Evolutionary conservation across 2,329 filamentous ascomycete species (phyloP).

Genomic region (Talaromyces sp.): DNA sequence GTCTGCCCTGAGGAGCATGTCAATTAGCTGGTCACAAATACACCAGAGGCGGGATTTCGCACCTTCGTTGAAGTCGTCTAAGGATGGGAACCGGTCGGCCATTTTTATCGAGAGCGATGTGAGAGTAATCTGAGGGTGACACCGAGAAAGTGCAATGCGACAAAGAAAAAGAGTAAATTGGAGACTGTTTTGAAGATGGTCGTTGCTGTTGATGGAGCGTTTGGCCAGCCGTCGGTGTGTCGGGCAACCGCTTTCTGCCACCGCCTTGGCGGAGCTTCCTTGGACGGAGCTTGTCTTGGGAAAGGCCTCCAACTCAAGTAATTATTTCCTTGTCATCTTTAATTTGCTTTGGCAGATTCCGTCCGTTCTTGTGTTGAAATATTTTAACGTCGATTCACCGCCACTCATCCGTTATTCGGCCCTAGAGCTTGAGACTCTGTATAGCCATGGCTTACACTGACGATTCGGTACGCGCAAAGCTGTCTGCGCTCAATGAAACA

Average conservation of each 20-base stretch:
- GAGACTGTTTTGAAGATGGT: background rate
- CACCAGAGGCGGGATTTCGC: constrained; percentile 12
- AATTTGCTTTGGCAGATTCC: background rate
- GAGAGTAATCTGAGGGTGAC: background rate
- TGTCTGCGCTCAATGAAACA: constrained; percentile 91
- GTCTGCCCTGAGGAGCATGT: constrained; percentile 28
- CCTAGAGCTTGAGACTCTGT: background rate
- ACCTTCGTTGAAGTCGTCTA: constrained; percentile 69
- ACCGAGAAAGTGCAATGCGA: background rate
- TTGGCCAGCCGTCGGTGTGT: background rate
- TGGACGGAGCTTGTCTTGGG: background rate
- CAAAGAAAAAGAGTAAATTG: background rate
- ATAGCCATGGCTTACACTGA: constrained; percentile 82
- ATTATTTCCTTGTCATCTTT: background rate
- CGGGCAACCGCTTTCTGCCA: constrained; percentile 9
- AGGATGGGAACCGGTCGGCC: constrained; percentile 72
- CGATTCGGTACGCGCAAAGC: constrained; percentile 89
- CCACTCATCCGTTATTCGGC: background rate
- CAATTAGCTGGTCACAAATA: constrained; percentile 18
- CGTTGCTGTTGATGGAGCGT: background rate
- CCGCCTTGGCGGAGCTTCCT: constrained; percentile 10
- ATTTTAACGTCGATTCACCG: background rate
- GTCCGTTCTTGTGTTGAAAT: background rate
- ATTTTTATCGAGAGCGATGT: constrained; percentile 38
- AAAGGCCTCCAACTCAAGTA: background rate